Evolutionary conservation across 2,329 filamentous ascomycete genomes (phyloP).

Genomic region (Hypoxylon sp.): DNA sequence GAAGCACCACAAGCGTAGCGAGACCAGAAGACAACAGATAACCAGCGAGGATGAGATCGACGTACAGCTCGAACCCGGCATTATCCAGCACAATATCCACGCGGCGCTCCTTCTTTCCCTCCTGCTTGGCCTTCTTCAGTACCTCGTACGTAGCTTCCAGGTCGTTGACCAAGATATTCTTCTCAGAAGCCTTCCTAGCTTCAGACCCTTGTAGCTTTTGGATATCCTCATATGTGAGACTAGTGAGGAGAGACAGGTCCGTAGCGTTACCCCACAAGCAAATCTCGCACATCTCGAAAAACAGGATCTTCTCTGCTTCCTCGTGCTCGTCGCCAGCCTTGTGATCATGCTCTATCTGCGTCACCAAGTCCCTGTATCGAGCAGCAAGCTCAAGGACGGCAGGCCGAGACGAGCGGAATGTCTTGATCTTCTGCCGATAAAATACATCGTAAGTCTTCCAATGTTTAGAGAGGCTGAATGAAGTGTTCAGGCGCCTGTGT

Average conservation of each 20-base stretch:
- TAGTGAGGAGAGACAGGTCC: conserved; percentile 90
- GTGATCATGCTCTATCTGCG: conserved; percentile 72
- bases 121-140: conserved; percentile 75
- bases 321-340: conserved; percentile 66
- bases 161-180: conserved; percentile 94
- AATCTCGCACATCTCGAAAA: conserved; percentile 94
- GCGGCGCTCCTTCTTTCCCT: conserved; percentile 76
- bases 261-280: conserved; percentile 98
- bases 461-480: conserved; percentile 81
- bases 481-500: conserved; percentile 79
- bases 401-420: conserved; percentile 91
- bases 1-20: conserved; percentile 88
- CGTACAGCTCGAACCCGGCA: conserved; percentile 96
- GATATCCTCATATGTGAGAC: conserved; percentile 93
- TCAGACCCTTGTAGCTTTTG: conserved; percentile 94
- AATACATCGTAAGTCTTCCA: conserved; percentile 96
- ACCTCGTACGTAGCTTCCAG: conserved; percentile 79
- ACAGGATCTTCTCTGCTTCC: conserved; percentile 82
- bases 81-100: conserved; percentile 98
- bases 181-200: conserved; percentile 87
- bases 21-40: conserved; percentile 89
- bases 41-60: conserved; percentile 91
- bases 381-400: conserved; percentile 86
- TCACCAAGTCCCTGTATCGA: conserved; percentile 82
- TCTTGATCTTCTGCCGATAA: conserved; percentile 88